Base-by-base conservation (phyloP, 345 rosid genomes). In the Psidium friedrichsthalianum region DNA sequence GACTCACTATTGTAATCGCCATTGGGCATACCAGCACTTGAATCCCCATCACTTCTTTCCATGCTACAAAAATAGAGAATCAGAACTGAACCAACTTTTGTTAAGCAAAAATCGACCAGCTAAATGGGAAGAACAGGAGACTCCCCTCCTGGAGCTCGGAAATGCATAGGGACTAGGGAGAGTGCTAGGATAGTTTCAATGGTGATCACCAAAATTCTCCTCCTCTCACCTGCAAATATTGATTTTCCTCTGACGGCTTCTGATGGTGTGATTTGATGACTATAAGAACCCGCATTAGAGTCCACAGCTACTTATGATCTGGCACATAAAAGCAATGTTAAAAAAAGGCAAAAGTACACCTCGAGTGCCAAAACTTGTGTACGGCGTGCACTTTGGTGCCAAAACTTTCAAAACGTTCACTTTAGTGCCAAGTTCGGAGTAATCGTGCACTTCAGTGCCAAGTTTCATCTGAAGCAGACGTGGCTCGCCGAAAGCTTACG, bases 141-240 rank as follows among this genome's bases (percentile, higher is more conserved):
- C 93, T 87, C 84, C 93, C 95, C 94, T 91, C 82, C 87, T 89
- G 84, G 87, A 88, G 82, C 86, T 88, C 44, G 86, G 87, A 85
- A 82, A 81, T 84, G 58, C 78, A 87, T n/a, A n/a, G n/a, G n/a
- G n/a, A n/a, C n/a, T 49, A 32, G 56, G 88, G 47, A 44, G 87
- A 36, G 92, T 53, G 84, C 82, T 87, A 51, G 92, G 85, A 90
- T 80, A 59, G 98, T 96, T 90, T 97, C 98, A 74, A 93, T 90
- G 78, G 94, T 91, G 96, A 90, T 90, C 91, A 47, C 93, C 91
- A 83, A 90, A 92, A 87, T 90, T 92, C 92, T 96, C 94, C 14
- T 88, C 94, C 91, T 87, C 87, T 93, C 36, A 95, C 98, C 76
- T 94, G 94, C 5, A 92, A 98, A 98, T 86, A 88, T 87, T 90